These are phyloP conservation scores for Trebouxia gelatinosa DNA, from an alignment of 163 green algal genomes.

Conservation along the genomic window DNA sequence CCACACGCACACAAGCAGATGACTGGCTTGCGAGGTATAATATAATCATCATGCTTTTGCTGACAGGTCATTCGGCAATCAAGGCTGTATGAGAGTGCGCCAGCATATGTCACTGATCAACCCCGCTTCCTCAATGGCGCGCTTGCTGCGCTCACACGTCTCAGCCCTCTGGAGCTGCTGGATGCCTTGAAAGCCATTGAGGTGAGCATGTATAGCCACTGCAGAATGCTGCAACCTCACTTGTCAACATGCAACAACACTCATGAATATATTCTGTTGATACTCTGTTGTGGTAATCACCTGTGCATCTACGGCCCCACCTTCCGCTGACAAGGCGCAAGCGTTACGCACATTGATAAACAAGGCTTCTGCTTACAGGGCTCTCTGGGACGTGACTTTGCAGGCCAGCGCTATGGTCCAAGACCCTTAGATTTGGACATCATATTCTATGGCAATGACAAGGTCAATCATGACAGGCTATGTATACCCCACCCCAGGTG, in stretches of 20 bases:
- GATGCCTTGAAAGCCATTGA: constrained; percentile 78
- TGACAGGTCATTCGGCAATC: constrained; percentile 54
- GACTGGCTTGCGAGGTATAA: background rate
- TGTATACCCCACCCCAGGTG: constrained; percentile 88
- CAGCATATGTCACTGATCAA: constrained; percentile 85
- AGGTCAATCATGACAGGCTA: constrained; percentile 55
- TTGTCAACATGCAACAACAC: background rate
- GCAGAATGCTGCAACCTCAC: background rate
- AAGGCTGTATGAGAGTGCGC: constrained; percentile 77
- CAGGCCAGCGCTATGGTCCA: constrained; percentile 71
- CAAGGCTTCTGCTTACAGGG: constrained; percentile 30
- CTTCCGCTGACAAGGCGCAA: background rate
- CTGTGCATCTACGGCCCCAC: background rate
- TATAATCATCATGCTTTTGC: constrained; percentile 1
- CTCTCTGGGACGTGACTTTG: constrained; percentile 41
- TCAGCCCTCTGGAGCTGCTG: constrained; percentile 67
- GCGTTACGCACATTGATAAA: background rate
- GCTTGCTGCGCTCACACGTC: constrained; percentile 58
- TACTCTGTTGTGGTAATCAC: too few species aligned
- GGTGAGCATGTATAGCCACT: constrained; percentile 28
- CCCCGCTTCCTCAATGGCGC: constrained; percentile 88
- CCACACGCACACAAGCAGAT: background rate
- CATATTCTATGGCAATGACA: constrained; percentile 75
- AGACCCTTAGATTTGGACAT: constrained; percentile 95
- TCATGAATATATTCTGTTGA: too few species aligned